phyloP scores from a whole-genome alignment of 2,329 filamentous ascomycete species.

The Escovopsis weberi region DNA sequence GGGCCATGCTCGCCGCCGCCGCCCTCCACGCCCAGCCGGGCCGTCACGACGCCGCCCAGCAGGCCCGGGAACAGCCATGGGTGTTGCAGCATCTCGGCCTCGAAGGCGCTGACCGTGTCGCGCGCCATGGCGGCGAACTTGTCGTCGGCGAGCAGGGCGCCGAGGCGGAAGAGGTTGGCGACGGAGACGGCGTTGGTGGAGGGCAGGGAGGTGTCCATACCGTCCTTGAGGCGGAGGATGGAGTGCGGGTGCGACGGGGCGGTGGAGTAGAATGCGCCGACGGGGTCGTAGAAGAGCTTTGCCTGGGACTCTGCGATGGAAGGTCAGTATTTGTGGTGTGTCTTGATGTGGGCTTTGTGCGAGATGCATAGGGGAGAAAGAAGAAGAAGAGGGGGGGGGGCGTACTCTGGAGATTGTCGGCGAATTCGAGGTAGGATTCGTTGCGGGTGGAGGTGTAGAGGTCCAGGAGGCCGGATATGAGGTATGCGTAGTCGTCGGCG shows the following conservation, averaged over 20 bases:
- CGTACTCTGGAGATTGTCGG: conserved; percentile 63
- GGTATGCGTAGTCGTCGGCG: conserved; percentile 87
- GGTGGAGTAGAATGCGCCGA: conserved; percentile 62
- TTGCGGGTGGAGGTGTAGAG: conserved; percentile 75
- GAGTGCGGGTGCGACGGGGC: conserved; percentile 46
- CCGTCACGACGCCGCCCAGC: conserved; percentile 59
- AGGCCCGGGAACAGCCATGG: conserved; percentile 82
- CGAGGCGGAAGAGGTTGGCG: conserved; percentile 72
- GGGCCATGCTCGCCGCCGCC: conserved; percentile 10
- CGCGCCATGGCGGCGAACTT: conserved; percentile 50
- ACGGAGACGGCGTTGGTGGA: conserved; percentile 83
- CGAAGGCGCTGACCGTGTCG: conserved; percentile 71
- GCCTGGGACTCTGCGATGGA: conserved; percentile 50
- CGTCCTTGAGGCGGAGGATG: conserved; percentile 81
- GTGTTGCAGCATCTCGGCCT: conserved; percentile 82
- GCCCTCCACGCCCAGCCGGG: conserved; percentile 50
- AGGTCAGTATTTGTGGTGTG: conserved; percentile 4
- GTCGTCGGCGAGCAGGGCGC: conserved; percentile 51
- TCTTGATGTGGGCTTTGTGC: too few species aligned
- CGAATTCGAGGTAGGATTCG: conserved; percentile 61
- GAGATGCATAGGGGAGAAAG: background rate
- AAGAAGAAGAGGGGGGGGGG: background rate
- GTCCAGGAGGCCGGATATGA: conserved; percentile 69
- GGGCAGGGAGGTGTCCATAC: conserved; percentile 84
- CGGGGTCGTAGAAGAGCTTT: conserved; percentile 59